Percentiles rank a stretch among this genome's conserved stretches.
phyloP scores from a whole-genome alignment of 208 protist genomes.

The Entamoeba moshkovskii region DNA sequence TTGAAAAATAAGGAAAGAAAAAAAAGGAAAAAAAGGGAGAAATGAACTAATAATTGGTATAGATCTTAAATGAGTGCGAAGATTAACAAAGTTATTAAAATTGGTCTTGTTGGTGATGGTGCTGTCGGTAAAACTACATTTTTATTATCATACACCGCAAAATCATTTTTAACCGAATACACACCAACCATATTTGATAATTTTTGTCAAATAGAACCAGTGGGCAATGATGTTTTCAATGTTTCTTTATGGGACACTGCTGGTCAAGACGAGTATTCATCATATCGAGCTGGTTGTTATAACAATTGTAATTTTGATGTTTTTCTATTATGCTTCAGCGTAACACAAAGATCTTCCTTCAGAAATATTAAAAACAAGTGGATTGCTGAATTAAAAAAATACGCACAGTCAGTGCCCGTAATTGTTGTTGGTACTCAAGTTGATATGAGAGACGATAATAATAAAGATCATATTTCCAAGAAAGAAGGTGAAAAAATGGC shows the following conservation, averaged over 20 bases:
- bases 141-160: neutral
- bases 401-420: neutral
- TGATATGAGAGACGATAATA: neutral
- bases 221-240: neutral
- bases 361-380: slow-evolving; percentile 4
- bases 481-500: neutral
- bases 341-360: neutral
- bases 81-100: slow-evolving; percentile 2
- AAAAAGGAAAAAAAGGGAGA: neutral
- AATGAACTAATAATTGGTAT: neutral
- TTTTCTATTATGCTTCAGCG: neutral
- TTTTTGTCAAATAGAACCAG: neutral
- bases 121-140: neutral
- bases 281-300: neutral
- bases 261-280: slow-evolving; percentile 50
- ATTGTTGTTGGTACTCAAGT: neutral
- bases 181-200: neutral
- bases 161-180: neutral
- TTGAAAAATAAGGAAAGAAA: neutral
- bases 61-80: neutral
- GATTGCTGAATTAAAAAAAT: neutral
- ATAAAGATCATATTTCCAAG: neutral
- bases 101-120: neutral
- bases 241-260: slow-evolving; percentile 38
- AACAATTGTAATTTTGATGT: neutral